These are phyloP conservation scores for Herpetomonas tarakana DNA, from an alignment of 208 protist genomes.

Conservation along the genomic window DNA sequence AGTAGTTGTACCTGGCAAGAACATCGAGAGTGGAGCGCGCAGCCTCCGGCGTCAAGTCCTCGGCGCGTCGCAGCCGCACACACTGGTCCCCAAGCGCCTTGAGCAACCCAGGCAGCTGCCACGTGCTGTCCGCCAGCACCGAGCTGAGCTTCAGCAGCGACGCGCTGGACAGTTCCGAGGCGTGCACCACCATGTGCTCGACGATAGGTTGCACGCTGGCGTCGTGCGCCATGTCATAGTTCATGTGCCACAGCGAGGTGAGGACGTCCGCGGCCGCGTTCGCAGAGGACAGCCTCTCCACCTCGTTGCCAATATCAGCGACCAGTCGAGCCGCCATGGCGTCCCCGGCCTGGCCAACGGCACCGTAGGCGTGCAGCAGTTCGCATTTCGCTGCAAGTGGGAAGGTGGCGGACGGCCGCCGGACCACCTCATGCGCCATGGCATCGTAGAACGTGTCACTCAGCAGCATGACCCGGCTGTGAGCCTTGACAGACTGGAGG, in stretches of 20 bases:
- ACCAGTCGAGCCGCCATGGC: constrained; percentile 22
- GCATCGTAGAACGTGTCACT: constrained; percentile 55
- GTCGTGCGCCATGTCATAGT: constrained; percentile 28
- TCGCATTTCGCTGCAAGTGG: constrained; percentile 49
- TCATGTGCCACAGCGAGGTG: constrained; percentile 60
- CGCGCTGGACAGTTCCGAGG: constrained; percentile 32
- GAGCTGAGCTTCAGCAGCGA: constrained; percentile 59
- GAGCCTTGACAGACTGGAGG: constrained; percentile 45
- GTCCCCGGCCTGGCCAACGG: constrained; percentile 37
- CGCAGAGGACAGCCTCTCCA: constrained; percentile 34
- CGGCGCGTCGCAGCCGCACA: constrained; percentile 25
- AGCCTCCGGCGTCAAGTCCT: constrained; percentile 28
- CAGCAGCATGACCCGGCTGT: constrained; percentile 68
- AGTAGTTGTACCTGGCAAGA: constrained; percentile 39
- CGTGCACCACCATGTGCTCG: constrained; percentile 30
- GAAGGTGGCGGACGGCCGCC: constrained; percentile 29
- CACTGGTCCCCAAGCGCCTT: constrained; percentile 45
- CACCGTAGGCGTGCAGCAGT: constrained; percentile 55
- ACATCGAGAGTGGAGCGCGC: constrained; percentile 65
- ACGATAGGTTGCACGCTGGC: constrained; percentile 15
- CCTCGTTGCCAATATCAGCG: constrained; percentile 19
- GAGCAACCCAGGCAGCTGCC: constrained; percentile 40
- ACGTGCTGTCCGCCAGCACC: constrained; percentile 44
- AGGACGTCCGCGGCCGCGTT: constrained; percentile 51
- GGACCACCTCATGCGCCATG: constrained; percentile 34